Conservation (phyloP, 805 yeast genomes). For the Barnettozyma californica region DNA sequence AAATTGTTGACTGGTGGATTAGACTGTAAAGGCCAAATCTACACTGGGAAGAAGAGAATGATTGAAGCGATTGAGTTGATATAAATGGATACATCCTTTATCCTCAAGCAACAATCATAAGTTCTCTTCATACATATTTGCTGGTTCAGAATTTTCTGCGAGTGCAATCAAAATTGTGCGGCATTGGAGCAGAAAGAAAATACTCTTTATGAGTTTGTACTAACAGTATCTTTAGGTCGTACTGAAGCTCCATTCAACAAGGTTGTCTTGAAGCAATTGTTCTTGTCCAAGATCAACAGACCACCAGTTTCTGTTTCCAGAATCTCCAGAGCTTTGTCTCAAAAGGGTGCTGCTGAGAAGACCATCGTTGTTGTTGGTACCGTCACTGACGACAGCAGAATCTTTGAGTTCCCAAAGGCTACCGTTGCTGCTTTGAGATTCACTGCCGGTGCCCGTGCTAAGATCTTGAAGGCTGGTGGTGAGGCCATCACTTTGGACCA, state of each 20-base stretch:
- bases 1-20: slow-evolving; percentile 42
- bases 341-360: slow-evolving; percentile 83
- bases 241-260: slow-evolving; percentile 99
- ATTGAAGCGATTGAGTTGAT: slow-evolving; percentile 5
- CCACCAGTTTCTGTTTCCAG: slow-evolving; percentile 98
- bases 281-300: slow-evolving; percentile 98
- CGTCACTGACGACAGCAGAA: slow-evolving; percentile 96
- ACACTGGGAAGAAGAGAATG: slow-evolving; percentile 1
- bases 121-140: slow-evolving; percentile 4
- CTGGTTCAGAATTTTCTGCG: slow-evolving; percentile 27
- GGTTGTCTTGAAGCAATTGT: slow-evolving; percentile 88
- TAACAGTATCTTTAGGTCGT: slow-evolving; percentile 65
- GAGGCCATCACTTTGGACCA: slow-evolving; percentile 99
- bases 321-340: slow-evolving; percentile 76
- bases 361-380: slow-evolving; percentile 98
- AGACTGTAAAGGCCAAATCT: slow-evolving; percentile 72
- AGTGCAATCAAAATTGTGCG: slow-evolving; percentile 34
- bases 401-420: slow-evolving; percentile 90
- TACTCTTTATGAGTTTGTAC: slow-evolving; percentile 17
- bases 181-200: slow-evolving; percentile 45
- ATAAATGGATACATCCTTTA: slow-evolving; percentile 2
- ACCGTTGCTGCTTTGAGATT: slow-evolving; percentile 99
- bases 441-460: slow-evolving; percentile 98
- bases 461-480: slow-evolving; percentile 98
- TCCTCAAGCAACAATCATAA: slow-evolving; percentile 1